Base-by-base conservation (phyloP, 441 rosid genomes). In the California macrophylla region DNA sequence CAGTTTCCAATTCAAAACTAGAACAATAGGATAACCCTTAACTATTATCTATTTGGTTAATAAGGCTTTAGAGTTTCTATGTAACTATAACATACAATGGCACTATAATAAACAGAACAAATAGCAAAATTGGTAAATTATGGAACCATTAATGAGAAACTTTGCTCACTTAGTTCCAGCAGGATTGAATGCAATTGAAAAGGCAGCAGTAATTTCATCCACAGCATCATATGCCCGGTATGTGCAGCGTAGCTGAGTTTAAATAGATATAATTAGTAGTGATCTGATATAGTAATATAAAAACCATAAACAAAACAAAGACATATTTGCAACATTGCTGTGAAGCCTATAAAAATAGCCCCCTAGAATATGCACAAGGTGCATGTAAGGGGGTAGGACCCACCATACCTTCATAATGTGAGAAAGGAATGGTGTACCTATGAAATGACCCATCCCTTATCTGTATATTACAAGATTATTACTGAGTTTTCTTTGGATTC, bases 201-300 rank as follows among this genome's bases (percentile, higher is more conserved):
- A 80, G 62, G 98, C 97, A 73, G 97, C 96, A 66, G 92, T 85
- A 38, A 93, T 91, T 82, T 93, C 98, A 82, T 93, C 96, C 79
- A 90, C 84, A 26, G 89, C 86, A 90, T 93, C 96, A 80, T 89
- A 93, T 68, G 98, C 97, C 54, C 97, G 88, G 67, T 91, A 94
- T 0, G 98, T 90, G 76, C 97, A 91, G n/a, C 97, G 92, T 66
- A 94, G 80, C 98, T 94, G 93, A 79, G 82, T 79, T 76, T 18
- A 32, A 67, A 58, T 10, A 38, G 77, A 60, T 54, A 69, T 47
- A 64, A 24, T 23, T 2, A 45, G 15, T 75, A 85, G 34, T 64
- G 13, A 68, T 71, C 32, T 65, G 61, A 70, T 67, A 66, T 67
- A 60, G 28, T 1, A 72, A 3, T 71, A 67, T 1, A 70, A 4